A percentile compares a stretch with the other conserved stretches of the same genome.
Evolutionary conservation across 1,284 basidiomycete genomes (phyloP).

Genomic region (Trametes hirsuta): DNA sequence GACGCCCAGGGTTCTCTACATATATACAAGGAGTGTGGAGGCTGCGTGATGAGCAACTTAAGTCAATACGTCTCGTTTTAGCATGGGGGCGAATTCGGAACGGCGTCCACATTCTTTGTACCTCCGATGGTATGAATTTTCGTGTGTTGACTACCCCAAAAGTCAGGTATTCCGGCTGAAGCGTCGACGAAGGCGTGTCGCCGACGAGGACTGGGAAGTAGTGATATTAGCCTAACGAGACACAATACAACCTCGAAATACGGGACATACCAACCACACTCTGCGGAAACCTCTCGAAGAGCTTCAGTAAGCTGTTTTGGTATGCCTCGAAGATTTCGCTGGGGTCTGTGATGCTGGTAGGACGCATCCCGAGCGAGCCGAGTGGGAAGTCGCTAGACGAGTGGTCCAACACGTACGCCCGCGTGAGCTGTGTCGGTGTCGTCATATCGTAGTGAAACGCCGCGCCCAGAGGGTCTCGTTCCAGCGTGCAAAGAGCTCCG

Average conservation of each 20-base stretch:
- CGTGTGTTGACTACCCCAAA: no score
- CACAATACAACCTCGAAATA: no score
- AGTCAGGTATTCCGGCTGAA: slow-evolving; percentile 33
- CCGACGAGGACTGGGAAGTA: slow-evolving; percentile 30
- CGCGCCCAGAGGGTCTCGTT: slow-evolving; percentile 26
- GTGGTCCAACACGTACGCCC: slow-evolving; percentile 35
- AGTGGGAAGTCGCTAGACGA: slow-evolving; percentile 35
- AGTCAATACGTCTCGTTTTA: no score
- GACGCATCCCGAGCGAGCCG: slow-evolving; percentile 38
- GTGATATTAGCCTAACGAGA: neutral
- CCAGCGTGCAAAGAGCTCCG: slow-evolving; percentile 35
- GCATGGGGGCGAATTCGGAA: no score
- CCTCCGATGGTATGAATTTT: no score
- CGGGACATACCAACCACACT: slow-evolving; percentile 31
- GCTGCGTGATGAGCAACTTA: no score
- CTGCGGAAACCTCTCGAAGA: slow-evolving; percentile 38
- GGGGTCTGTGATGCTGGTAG: slow-evolving; percentile 36
- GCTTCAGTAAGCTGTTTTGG: slow-evolving; percentile 33
- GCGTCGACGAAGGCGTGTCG: slow-evolving; percentile 36
- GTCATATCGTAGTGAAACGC: slow-evolving; percentile 40
- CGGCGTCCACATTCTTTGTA: no score
- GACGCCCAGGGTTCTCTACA: no score
- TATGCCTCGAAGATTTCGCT: slow-evolving; percentile 34
- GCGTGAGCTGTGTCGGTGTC: slow-evolving; percentile 37
- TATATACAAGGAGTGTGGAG: no score